Evolutionary conservation across 805 yeast species (phyloP), one percentile per base, ranked within the genome.

Genomic region (Saturnispora dispora): DNA sequence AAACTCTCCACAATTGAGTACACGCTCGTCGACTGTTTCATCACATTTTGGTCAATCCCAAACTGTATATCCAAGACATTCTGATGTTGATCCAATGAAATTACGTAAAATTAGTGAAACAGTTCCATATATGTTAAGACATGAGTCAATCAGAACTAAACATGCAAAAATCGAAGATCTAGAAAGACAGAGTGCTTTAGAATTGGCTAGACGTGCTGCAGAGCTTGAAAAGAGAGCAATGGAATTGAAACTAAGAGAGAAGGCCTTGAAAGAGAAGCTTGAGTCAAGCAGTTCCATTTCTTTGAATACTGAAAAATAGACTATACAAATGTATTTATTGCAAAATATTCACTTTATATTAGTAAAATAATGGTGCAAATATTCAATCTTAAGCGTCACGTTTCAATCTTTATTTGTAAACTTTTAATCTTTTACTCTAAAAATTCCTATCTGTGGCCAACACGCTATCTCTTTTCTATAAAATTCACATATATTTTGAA

Each of bases 71-170:
- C 47, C 47, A 41, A 43, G 43, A 43, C 67, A 53, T 22, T 39
- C 68, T 13, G 55, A 59, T 23, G 60, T 63, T 41, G 76, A 76
- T 48, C 77, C 87, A 56, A 74, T 74, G 57, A 86, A 84, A 66
- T 70, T 86, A 57, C 74, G 95, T 62, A 85, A 82, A 61, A 81
- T 86, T 51, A 82, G 89, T 42, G 91, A 85, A 62, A 86, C 93
- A 1, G 87, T 86, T 23, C 95, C 95, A n/a, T 86, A 86, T 58
- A 83, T 85, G 33, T 70, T 86, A 55, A 77, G 87, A 63, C 91
- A 85, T 64, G 91, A 86, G 65, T 76, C 84, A 52, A 76, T 85
- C 52, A 68, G 81, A 57, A 83, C 84, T 48, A 82, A 86, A 65
- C 90, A 86, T 61, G 87, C 82, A 52, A 85, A 83, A 67, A 69